Base-by-base conservation (phyloP, 139 green algal species). In the Asterochloris erici region DNA sequence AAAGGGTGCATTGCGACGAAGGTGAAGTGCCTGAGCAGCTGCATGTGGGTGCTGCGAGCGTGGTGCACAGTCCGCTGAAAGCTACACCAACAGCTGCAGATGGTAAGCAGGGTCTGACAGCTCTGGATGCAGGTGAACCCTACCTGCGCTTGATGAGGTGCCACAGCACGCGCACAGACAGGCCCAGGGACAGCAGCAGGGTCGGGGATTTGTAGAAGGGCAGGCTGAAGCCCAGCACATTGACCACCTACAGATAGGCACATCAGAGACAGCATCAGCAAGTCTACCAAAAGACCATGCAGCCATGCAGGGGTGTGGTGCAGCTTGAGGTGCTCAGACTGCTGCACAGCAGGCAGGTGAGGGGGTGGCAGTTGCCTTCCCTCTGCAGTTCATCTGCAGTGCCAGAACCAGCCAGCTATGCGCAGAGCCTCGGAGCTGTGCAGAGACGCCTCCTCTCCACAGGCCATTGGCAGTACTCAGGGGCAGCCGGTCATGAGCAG, bases 201-300 rank as follows among this genome's bases (percentile, higher is more conserved):
- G 89, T 96, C 60, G 88, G 82, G 13, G 87, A 89, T 24, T 86
- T 82, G 91, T 96, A 97, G 84, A 96, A 96, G 11, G 92, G 92
- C 47, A 93, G 81, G 64, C 85, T 87, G 81, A 93, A 90, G 68
- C 91, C 91, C 63, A 94, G 85, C 27, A 96, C 89, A 63, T 83
- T 90, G 14, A 93, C 78, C 1, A 93, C 91, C 89, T 91, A 82
- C 73, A 82, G 17, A 29, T 14, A 79, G 17, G 66, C 66, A 71
- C 17, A 71, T 71, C 66, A 71, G 10, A 24, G 66, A 26, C 66
- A 71, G 9, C 66, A 24, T 71, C 1, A 54, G 38, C 38, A 2
- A 54, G 4, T 54, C 38, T 54, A 6, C 6, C 38, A 54, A 54
- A 6, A 2, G 6, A 54, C 38, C 38, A 54, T 54, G 38, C 38